phyloP scores from a whole-genome alignment of 2,329 filamentous ascomycete species.

The Colletotrichum cordylinicola region DNA sequence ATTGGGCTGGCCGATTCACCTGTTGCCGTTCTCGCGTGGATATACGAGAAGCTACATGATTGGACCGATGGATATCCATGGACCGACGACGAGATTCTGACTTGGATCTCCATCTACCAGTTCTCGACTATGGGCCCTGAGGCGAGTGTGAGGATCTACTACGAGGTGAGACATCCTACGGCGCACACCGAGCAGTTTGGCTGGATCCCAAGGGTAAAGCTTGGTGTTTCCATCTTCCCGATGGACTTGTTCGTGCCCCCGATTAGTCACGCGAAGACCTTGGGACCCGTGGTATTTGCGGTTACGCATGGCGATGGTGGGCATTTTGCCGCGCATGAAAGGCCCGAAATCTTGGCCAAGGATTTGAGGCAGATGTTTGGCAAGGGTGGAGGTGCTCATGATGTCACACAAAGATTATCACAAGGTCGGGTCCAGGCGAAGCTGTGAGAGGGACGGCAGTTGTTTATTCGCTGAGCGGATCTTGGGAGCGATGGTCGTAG shows the following conservation, averaged over 20 bases:
- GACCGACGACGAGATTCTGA: conserved; percentile 78
- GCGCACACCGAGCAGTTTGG: conserved; percentile 18
- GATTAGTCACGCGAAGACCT: conserved; percentile 59
- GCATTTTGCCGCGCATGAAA: conserved; percentile 68
- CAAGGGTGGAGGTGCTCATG: conserved; percentile 49
- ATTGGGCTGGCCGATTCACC: conserved; percentile 75
- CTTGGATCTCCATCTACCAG: conserved; percentile 77
- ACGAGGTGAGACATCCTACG: conserved; percentile 60
- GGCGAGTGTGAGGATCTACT: conserved; percentile 74
- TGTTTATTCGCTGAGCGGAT: neutral
- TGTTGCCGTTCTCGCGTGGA: conserved; percentile 75
- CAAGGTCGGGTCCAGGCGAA: neutral
- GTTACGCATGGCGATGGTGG: conserved; percentile 55
- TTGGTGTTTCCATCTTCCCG: conserved; percentile 62
- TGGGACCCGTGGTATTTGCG: conserved; percentile 67
- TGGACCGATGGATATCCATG: conserved; percentile 78
- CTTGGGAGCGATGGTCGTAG: neutral
- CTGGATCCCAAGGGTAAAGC: conserved; percentile 41
- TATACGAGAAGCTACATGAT: conserved; percentile 80
- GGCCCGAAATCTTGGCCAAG: conserved; percentile 54
- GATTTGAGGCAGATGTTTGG: conserved; percentile 67
- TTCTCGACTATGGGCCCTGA: conserved; percentile 74
- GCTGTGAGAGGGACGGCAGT: neutral
- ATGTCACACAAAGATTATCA: conserved; percentile 30
- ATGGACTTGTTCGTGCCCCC: conserved; percentile 62